These are phyloP conservation scores for Hypoxylon lienhwacheense DNA, from an alignment of 495 filamentous ascomycete species.

Conservation along the genomic window DNA sequence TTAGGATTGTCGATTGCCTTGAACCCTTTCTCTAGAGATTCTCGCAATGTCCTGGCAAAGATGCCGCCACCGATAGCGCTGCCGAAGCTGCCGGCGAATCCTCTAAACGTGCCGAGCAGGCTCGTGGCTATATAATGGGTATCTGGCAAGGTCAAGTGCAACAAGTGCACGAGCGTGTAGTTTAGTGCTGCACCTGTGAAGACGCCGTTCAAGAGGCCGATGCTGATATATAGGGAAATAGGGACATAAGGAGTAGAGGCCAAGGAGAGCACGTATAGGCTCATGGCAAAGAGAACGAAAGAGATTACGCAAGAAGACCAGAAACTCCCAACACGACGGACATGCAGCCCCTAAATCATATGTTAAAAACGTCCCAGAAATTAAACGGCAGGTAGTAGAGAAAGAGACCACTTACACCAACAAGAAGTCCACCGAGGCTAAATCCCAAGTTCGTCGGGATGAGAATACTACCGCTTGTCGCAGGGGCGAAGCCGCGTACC, in stretches of 20 bases:
- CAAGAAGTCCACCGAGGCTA: conserved; percentile 66
- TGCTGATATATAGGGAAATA: conserved; percentile 51
- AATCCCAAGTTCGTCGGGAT: conserved; percentile 78
- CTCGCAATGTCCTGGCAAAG: conserved; percentile 64
- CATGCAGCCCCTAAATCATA: conserved; percentile 58
- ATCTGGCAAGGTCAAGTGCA: conserved; percentile 63
- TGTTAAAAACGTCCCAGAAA: conserved; percentile 2
- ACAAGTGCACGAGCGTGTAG: conserved; percentile 74
- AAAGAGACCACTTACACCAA: conserved; percentile 59
- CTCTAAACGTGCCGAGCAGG: conserved; percentile 70
- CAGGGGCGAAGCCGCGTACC: conserved; percentile 65
- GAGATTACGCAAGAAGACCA: conserved; percentile 60
- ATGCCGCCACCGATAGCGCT: conserved; percentile 75
- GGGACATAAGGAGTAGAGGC: conserved; percentile 54
- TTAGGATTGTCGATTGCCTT: conserved; percentile 42
- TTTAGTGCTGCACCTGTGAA: conserved; percentile 70
- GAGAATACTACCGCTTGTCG: conserved; percentile 68
- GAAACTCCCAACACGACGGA: conserved; percentile 66
- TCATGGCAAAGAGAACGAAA: conserved; percentile 56
- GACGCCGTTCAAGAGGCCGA: conserved; percentile 68
- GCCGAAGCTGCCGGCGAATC: conserved; percentile 75
- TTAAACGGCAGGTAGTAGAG: neutral
- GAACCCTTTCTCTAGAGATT: conserved; percentile 60
- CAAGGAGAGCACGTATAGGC: conserved; percentile 52
- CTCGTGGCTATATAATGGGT: conserved; percentile 72